Conservation (phyloP, 1,284 basidiomycete genomes). For the Baeospora myosura region DNA sequence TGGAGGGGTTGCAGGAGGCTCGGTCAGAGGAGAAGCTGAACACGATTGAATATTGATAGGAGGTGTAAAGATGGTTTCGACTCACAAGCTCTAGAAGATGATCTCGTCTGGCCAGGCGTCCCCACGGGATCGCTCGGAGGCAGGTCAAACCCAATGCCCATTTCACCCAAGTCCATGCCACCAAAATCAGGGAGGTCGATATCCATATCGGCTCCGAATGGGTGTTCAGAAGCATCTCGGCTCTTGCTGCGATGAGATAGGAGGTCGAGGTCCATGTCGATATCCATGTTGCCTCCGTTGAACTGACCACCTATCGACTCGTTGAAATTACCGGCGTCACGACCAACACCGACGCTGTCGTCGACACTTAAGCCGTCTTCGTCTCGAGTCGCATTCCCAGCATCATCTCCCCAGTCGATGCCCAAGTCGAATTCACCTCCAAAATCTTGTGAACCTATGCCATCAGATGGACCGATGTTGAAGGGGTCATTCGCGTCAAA, state of each 20-base stretch:
- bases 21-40: constrained; percentile 66
- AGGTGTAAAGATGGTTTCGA: constrained; percentile 11
- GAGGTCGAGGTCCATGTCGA: constrained; percentile 46
- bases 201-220: constrained; percentile 53
- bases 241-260: constrained; percentile 50
- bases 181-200: constrained; percentile 49
- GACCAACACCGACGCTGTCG: constrained; percentile 66
- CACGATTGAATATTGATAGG: constrained; percentile 1
- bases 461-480: constrained; percentile 69
- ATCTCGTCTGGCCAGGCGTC: constrained; percentile 50
- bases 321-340: constrained; percentile 50
- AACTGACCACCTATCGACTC: constrained; percentile 57
- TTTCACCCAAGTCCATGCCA: constrained; percentile 54
- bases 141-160: constrained; percentile 69
- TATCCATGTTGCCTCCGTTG: constrained; percentile 31
- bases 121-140: constrained; percentile 34
- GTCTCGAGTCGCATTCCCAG: constrained; percentile 25
- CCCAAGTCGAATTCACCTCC: constrained; percentile 59
- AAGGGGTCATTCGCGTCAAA: constrained; percentile 60
- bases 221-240: constrained; percentile 56
- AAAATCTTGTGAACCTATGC: constrained; percentile 83
- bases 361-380: constrained; percentile 44
- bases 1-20: constrained; percentile 64
- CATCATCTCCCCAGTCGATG: constrained; percentile 62
- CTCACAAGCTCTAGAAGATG: constrained; percentile 66